Evolutionary conservation across 2,329 filamentous ascomycete genomes (phyloP), one percentile per base, ranked within the genome.

Genomic region (Didymella arachidicola): DNA sequence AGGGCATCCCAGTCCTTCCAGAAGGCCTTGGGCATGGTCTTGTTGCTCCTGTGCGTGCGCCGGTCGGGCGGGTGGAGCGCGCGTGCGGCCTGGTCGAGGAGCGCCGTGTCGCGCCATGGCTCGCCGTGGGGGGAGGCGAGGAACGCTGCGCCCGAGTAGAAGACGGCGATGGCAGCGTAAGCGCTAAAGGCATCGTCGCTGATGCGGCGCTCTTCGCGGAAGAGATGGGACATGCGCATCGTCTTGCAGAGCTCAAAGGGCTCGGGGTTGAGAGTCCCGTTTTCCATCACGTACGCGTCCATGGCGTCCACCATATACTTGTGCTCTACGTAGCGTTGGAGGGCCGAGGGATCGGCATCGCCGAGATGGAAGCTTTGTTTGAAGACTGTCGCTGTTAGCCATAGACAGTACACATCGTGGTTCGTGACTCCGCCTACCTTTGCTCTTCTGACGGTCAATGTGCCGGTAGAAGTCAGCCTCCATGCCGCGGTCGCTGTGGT

Each of bases 331-430:
- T 79, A 81, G 50, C 71, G 74, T 42, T 73, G 68, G 26, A 75
- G 72, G 0, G 76, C 75, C 3, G 76, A 72, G 0, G 79, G 77
- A 46, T 80, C 77, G 1, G 81, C 63, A 44, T 83, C 81, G 5
- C 74, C 80, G 5, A 73, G 69, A 55, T 83, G 81, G 71, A 80
- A 83, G 27, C 72, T 70, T 45, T 80, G 70, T 49, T 82, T 80
- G 67, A 81, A 79, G 7, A 69, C 70, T 76, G 50, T 52, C 2
- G 0, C 39, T 14, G 32, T 59, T 26, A 59, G 50, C 18, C 16
- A 36, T 25, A n/a, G 6, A 11, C 16, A n/a, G 44, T 19, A 25
- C 19, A 7, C n/a, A n/a, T n/a, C n/a, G n/a, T n/a, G n/a, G 14
- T 8, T 38, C 1, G 3, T 59, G 2, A 22, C 22, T 22, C 22